A percentile compares a stretch with the other conserved stretches of the same genome.
These are phyloP conservation scores for Sphagnum contortum DNA, from an alignment of 225 moss, liverwort and hornwort genomes.

Conservation along the genomic window DNA sequence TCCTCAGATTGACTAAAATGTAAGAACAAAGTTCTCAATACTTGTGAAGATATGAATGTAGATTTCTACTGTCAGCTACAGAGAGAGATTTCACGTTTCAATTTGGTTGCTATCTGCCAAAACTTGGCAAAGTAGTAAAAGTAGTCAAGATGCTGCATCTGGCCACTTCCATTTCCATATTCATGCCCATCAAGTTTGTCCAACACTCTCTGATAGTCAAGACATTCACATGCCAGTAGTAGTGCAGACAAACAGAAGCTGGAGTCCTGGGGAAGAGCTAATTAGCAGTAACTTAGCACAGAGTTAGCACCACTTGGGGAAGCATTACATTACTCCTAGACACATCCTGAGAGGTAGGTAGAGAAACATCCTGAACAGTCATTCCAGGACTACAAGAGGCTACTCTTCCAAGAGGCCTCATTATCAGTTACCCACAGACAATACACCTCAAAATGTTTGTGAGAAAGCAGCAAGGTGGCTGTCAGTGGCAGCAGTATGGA, in stretches of 20 bases:
- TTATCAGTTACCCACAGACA: constrained; percentile 77
- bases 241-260: constrained; percentile 58
- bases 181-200: too few relatives aligned
- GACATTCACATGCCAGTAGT: constrained; percentile 13
- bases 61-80: too few relatives aligned
- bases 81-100: too few relatives aligned
- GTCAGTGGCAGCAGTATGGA: constrained; percentile 33
- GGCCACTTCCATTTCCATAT: too few relatives aligned
- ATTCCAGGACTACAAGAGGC: constrained; percentile 44
- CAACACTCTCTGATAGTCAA: too few relatives aligned
- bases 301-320: constrained; percentile 60
- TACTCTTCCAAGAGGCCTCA: constrained; percentile 52
- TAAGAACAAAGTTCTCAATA: too few relatives aligned
- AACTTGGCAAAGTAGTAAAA: too few relatives aligned
- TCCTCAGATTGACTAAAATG: too few relatives aligned
- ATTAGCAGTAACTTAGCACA: constrained; percentile 25
- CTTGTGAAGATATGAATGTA: too few relatives aligned
- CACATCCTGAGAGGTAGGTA: constrained; percentile 63
- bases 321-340: constrained; percentile 84
- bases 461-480: constrained; percentile 47
- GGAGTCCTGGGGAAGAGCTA: constrained; percentile 36
- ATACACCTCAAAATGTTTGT: constrained; percentile 72
- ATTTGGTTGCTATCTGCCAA: too few relatives aligned
- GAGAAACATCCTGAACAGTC: constrained; percentile 64
- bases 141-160: too few relatives aligned